Conservation (phyloP, 2,329 filamentous ascomycete species). For the Epichloe gansuensis region DNA sequence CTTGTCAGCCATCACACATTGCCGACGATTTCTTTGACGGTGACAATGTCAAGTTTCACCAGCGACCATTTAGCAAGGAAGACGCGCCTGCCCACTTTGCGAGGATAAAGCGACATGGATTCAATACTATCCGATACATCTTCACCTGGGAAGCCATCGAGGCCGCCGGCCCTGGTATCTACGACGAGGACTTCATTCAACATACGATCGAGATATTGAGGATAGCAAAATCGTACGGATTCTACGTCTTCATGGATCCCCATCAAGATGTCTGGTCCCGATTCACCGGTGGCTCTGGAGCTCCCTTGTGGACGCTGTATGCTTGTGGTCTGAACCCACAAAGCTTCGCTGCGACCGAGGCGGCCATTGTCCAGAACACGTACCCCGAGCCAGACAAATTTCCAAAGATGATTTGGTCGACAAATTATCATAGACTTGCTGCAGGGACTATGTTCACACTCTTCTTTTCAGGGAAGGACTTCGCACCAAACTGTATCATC, state of each 20-base stretch:
- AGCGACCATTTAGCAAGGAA: constrained; percentile 68
- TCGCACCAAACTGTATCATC: constrained; percentile 91
- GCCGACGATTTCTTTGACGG: constrained; percentile 77
- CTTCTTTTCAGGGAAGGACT: constrained; percentile 83
- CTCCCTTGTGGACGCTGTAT: constrained; percentile 95
- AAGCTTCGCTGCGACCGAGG: constrained; percentile 74
- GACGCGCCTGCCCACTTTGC: constrained; percentile 82
- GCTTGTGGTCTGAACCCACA: constrained; percentile 83
- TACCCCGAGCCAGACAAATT: constrained; percentile 75
- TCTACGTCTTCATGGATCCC: constrained; percentile 97
- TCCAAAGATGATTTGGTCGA: constrained; percentile 99
- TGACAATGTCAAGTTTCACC: constrained; percentile 80
- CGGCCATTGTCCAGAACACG: constrained; percentile 88
- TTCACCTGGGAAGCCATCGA: constrained; percentile 99
- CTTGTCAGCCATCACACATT: constrained; percentile 70
- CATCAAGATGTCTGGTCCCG: constrained; percentile 99
- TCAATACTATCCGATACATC: constrained; percentile 91
- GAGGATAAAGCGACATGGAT: constrained; percentile 75
- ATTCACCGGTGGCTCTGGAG: constrained; percentile 86
- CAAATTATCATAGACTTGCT: constrained; percentile 82
- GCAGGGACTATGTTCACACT: constrained; percentile 86
- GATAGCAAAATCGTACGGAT: constrained; percentile 77
- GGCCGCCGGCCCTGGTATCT: constrained; percentile 75
- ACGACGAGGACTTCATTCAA: constrained; percentile 87
- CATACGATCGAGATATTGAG: constrained; percentile 80